A percentile compares a stretch with the other conserved stretches of the same genome.
phyloP scores from a whole-genome alignment of 352 stramenopile genomes.

The Phytophthora cryptogea region DNA sequence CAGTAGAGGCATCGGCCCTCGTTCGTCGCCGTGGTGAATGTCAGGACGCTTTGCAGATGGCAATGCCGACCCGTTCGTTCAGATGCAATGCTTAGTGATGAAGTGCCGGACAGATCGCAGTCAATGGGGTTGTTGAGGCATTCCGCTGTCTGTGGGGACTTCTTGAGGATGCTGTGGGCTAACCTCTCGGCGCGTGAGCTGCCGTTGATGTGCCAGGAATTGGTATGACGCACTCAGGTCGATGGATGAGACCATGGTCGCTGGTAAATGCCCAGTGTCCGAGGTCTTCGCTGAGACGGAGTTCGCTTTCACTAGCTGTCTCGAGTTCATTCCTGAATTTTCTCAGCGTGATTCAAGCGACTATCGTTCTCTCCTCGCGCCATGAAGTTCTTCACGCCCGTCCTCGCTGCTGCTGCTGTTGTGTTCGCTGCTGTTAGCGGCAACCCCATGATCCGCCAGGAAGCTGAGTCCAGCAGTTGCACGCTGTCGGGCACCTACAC shows the following conservation, averaged over 20 bases:
- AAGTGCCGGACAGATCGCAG: slow-evolving; percentile 14
- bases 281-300: too few relatives aligned
- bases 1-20: neutral
- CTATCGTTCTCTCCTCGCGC: neutral
- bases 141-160: slow-evolving; percentile 20
- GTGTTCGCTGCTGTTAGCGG: slow-evolving; percentile 11
- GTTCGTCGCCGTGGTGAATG: neutral
- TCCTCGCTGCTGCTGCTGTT: slow-evolving; percentile 4
- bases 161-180: slow-evolving; percentile 1
- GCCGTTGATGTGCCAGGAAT: slow-evolving; percentile 9
- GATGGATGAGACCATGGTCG: neutral
- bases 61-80: slow-evolving; percentile 16
- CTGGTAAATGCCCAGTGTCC: too few relatives aligned
- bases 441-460: slow-evolving; percentile 28
- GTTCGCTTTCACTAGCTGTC: slow-evolving; percentile 1
- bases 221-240: neutral
- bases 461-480: slow-evolving; percentile 26
- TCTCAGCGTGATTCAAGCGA: slow-evolving; percentile 10
- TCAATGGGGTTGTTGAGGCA: slow-evolving; percentile 4
- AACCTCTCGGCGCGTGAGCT: slow-evolving; percentile 7
- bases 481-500: slow-evolving; percentile 41
- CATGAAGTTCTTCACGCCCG: slow-evolving; percentile 25
- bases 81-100: slow-evolving; percentile 1
- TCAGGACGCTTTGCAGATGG: slow-evolving; percentile 10
- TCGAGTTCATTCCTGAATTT: slow-evolving; percentile 27